Evolutionary conservation across 129 eudicot genomes (phyloP), one percentile per base, ranked within the genome.

Genomic region (Kitagawia praeruptora): DNA sequence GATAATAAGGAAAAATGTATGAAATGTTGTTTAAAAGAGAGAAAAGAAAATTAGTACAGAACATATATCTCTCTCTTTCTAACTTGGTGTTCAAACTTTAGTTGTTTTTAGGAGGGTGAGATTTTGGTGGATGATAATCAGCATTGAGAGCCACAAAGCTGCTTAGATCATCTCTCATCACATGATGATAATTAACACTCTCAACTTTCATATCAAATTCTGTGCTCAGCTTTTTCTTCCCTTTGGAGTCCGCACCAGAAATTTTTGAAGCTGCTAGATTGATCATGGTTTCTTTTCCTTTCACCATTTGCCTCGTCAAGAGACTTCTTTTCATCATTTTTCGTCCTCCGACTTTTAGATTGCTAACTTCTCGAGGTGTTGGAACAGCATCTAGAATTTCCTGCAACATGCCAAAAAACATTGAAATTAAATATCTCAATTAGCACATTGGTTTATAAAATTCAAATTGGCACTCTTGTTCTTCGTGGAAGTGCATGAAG

Each of bases 21-120:
- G 21, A 4, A 51, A 51, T 51, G 16, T 51, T 18, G 58, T 4
- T 18, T 16, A 16, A 16, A 51, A 51, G 18, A 6, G 6, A 51
- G 23, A 4, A 4, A 51, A 51, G 8, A 51, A 51, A 51, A 16
- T 19, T 51, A 18, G 23, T 18, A 16, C 21, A 49, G 56, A 49
- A 49, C 21, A 49, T 31, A 31, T 31, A 11, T 69, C 41, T 13
- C 3, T 5, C 0, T 13, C 42, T 34, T 4, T 15, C 19, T 69
- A 34, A 31, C 34, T 69, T 16, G 4, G 23, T 69, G 41, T 40
- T 8, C 38, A 69, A 34, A 4, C 49, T 73, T 90, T 79, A 91
- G 75, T 91, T 91, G 80, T 91, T 81, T 82, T 75, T 88, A 23
- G 96, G 93, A 47, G 96, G 96, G 83, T 91, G 93, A 46, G 91